These are phyloP conservation scores for Aspergillus vadensis DNA, from an alignment of 2,329 filamentous ascomycete genomes.

Conservation along the genomic window DNA sequence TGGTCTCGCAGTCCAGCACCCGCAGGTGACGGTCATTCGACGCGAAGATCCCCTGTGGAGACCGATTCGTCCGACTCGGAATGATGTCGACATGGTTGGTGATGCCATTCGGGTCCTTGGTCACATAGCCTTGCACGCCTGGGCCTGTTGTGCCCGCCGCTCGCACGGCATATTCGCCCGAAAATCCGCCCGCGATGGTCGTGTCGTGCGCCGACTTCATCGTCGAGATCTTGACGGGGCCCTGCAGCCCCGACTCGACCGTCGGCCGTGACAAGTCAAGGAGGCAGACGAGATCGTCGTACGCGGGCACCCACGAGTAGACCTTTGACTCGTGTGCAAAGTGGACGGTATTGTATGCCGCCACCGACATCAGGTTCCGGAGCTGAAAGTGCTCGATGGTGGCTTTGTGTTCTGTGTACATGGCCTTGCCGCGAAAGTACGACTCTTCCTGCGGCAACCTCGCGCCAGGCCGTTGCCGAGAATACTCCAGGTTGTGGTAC, in stretches of 20 bases:
- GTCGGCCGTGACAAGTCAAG: slow-evolving; percentile 52
- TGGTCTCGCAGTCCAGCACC: slow-evolving; percentile 55
- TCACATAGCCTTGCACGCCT: slow-evolving; percentile 50
- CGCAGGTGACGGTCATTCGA: slow-evolving; percentile 61
- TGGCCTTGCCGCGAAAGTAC: slow-evolving; percentile 53
- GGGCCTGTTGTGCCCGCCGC: slow-evolving; percentile 36
- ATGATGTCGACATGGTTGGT: slow-evolving; percentile 62
- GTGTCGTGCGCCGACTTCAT: slow-evolving; percentile 54
- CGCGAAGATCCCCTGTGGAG: slow-evolving; percentile 56
- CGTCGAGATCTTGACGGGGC: slow-evolving; percentile 53
- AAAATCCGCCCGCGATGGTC: slow-evolving; percentile 59
- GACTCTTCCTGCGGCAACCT: slow-evolving; percentile 44
- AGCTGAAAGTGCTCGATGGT: slow-evolving; percentile 62
- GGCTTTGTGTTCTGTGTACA: slow-evolving; percentile 53
- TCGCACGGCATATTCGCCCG: slow-evolving; percentile 58
- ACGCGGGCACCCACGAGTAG: slow-evolving; percentile 52
- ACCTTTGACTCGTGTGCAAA: slow-evolving; percentile 54
- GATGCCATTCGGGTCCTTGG: slow-evolving; percentile 52
- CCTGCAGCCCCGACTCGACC: slow-evolving; percentile 38
- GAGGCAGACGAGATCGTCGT: slow-evolving; percentile 43
- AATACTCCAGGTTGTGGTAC: slow-evolving; percentile 42
- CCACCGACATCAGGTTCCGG: slow-evolving; percentile 58
- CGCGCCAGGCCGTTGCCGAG: slow-evolving; percentile 26
- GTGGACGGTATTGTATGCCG: slow-evolving; percentile 57
- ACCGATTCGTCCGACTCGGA: slow-evolving; percentile 49